Evolutionary conservation across 495 filamentous ascomycete genomes (phyloP), one percentile per base, ranked within the genome.

Genomic region (Neurospora sp.): DNA sequence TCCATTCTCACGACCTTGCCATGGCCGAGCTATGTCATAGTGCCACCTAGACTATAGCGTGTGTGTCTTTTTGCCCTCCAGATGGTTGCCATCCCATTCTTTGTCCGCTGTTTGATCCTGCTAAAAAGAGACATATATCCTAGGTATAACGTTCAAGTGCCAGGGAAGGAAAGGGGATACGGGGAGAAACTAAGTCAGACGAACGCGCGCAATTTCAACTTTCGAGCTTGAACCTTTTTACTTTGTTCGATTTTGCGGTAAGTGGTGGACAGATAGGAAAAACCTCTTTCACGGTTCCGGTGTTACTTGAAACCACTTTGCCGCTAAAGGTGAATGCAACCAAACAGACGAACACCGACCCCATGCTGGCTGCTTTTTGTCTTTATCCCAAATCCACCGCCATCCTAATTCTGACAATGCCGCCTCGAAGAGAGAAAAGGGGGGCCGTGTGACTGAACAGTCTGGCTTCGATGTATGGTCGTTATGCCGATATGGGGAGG

Each of bases 311-410:
- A 66, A 66, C 54, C 54, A 66, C 54, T 66, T 42, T 70, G 66
- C 70, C 75, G 66, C 73, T 54, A 69, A 70, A 38, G 40, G 40
- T 38, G 71, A 72, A 44, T 41, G 39, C 20, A 44, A 42, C 71
- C 42, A 62, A 73, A 59, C 48, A 59, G 48, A 59, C 20, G 46
- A 69, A 71, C 42, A 71, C 76, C 72, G 44, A 73, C 72, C 74
- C 41, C 69, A 73, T 73, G 62, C 76, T 72, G 72, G 73, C 71
- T 73, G 69, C 41, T 66, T 72, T 71, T 74, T 59, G 38, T 39
- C 40, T 44, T 44, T 72, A 69, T 62, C 44, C 44, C 44, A 66
- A 66, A 66, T 72, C 23, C 44, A 23, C 14, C 38, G 23, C 35
- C 44, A 72, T 66, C 44, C 44, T 72, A 38, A 54, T 66, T 38